Evolutionary conservation across 768 basidiomycete species (phyloP).

Genomic region (Xerocomellus chrysenteron): DNA sequence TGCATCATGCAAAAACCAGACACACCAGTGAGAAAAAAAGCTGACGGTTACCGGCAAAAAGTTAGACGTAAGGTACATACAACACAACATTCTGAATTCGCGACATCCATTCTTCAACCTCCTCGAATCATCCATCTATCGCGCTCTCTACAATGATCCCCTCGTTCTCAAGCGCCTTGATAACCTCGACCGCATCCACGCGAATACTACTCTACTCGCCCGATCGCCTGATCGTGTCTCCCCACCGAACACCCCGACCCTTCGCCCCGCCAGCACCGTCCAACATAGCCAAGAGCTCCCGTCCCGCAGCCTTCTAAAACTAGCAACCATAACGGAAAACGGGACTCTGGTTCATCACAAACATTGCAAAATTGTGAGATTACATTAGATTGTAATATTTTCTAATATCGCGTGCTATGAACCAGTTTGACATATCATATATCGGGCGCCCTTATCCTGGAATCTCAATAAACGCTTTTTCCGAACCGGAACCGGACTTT

Average conservation of each 20-base stretch:
- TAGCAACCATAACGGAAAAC: too few relatives aligned
- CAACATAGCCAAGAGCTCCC: constrained; percentile 72
- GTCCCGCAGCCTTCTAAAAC: constrained; percentile 66
- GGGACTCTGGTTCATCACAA: neutral
- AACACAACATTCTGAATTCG: neutral
- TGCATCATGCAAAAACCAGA: neutral
- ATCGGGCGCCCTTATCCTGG: neutral
- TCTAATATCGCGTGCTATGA: neutral
- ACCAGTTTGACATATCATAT: neutral
- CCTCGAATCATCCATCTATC: constrained; percentile 76
- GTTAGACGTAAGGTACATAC: neutral
- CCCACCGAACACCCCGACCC: constrained; percentile 70
- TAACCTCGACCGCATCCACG: constrained; percentile 75
- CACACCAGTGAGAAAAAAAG: neutral
- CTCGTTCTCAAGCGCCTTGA: constrained; percentile 79
- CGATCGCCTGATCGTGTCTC: constrained; percentile 74
- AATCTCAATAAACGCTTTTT: neutral
- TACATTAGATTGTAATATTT: neutral
- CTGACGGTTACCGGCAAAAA: too few relatives aligned
- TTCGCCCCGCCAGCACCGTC: constrained; percentile 49
- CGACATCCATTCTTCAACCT: constrained; percentile 13
- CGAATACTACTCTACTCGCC: constrained; percentile 82
- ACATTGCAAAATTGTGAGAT: neutral
- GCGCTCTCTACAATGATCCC: constrained; percentile 82
- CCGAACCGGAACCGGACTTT: too few relatives aligned